phyloP scores from a whole-genome alignment of 768 basidiomycete species.

The Psilocybe cubensis region DNA sequence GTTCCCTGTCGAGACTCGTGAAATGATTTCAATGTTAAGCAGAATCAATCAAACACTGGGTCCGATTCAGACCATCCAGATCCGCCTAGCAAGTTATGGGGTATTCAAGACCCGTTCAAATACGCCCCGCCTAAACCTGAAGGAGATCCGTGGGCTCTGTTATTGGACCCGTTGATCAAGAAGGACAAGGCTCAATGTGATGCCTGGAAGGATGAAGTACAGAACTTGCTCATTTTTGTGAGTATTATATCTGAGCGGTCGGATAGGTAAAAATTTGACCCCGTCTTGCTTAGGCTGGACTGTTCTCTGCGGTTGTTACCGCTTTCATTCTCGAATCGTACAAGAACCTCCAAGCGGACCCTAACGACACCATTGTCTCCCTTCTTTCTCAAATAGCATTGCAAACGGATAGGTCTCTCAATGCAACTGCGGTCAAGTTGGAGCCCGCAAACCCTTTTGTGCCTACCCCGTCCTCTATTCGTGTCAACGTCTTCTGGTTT shows the following conservation, averaged over 20 bases:
- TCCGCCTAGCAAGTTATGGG: slow-evolving; percentile 6
- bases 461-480: slow-evolving; percentile 7
- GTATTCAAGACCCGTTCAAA: slow-evolving; percentile 5
- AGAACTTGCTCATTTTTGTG: slow-evolving; percentile 28
- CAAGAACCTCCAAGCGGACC: slow-evolving; percentile 19
- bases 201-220: slow-evolving; percentile 26
- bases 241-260: background rate
- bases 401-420: background rate
- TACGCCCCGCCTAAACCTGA: slow-evolving; percentile 4
- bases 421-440: background rate
- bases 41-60: too few relatives aligned
- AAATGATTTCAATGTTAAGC: too few relatives aligned
- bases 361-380: slow-evolving; percentile 10
- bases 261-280: background rate
- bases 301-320: slow-evolving; percentile 27
- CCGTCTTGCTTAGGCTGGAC: slow-evolving; percentile 21
- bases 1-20: too few relatives aligned
- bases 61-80: too few relatives aligned
- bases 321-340: slow-evolving; percentile 26
- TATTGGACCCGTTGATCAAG: slow-evolving; percentile 9
- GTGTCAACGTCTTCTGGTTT: slow-evolving; percentile 19
- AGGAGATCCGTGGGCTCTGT: slow-evolving; percentile 12
- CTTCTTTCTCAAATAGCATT: slow-evolving; percentile 10
- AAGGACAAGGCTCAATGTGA: slow-evolving; percentile 14
- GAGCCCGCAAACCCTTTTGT: background rate